Percentiles rank a stretch among this genome's conserved stretches.
phyloP scores from a whole-genome alignment of 768 basidiomycete genomes.

The Amanita inopinata region DNA sequence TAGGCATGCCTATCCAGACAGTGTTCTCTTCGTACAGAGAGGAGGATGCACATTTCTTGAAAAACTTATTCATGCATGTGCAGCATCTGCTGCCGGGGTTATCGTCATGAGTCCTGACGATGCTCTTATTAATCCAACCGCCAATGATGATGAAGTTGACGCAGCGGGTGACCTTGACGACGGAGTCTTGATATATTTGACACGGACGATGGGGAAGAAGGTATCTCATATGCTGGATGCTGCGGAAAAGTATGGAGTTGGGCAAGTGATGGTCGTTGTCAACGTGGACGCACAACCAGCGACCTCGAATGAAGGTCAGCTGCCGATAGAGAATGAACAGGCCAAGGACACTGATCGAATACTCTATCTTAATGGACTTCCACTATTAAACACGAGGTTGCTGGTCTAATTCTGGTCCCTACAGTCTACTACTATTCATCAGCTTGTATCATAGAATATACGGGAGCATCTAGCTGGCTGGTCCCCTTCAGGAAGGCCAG shows the following conservation, averaged over 20 bases:
- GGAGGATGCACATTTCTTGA: constrained; percentile 85
- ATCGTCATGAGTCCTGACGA: constrained; percentile 66
- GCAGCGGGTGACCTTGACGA: constrained; percentile 48
- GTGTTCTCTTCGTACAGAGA: constrained; percentile 54
- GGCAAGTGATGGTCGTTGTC: constrained; percentile 43
- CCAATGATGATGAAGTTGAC: constrained; percentile 44
- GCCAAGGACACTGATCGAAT: constrained; percentile 35
- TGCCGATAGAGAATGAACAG: constrained; percentile 17
- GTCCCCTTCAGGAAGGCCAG: constrained; percentile 64
- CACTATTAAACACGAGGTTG: constrained; percentile 67
- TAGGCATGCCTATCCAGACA: constrained; percentile 33
- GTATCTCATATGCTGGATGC: constrained; percentile 47
- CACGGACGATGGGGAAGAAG: constrained; percentile 38
- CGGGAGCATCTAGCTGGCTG: constrained; percentile 74
- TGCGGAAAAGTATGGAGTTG: constrained; percentile 34
- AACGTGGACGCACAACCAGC: constrained; percentile 26
- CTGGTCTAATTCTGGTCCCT: constrained; percentile 31
- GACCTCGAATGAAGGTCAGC: constrained; percentile 17
- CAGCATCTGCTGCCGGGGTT: constrained; percentile 68
- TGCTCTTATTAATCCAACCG: constrained; percentile 53
- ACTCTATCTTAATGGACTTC: constrained; percentile 69
- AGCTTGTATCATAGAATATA: constrained; percentile 80
- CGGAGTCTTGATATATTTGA: constrained; percentile 50
- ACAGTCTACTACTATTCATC: constrained; percentile 37
- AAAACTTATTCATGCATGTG: constrained; percentile 63